Evolutionary conservation across 176 grass and related monocot species (phyloP), one percentile per base, ranked within the genome.

Genomic region (Eleusine indica): DNA sequence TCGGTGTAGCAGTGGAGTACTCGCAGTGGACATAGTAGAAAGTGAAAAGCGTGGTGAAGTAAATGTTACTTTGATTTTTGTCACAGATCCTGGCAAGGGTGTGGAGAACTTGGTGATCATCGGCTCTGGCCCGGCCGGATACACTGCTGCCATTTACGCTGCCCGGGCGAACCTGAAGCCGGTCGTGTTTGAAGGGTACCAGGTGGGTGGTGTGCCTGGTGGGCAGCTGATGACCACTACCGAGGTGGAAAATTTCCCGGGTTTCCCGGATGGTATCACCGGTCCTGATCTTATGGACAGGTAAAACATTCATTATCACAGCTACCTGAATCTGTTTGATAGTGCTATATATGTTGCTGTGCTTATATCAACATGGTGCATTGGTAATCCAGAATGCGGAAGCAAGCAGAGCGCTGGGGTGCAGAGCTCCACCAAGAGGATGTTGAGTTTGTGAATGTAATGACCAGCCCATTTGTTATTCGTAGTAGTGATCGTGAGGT

Each of bases 241-340:
- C 19, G 96, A 99, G 68, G 96, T 99, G 66, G 96, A 99, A 78
- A 99, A 99, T 43, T 99, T 96, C 73, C 96, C 96, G 30, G 96
- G 96, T 0, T 99, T 99, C 82, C 93, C 96, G 1, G 96, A 99
- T 1, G 96, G 96, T 43, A 91, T 99, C 38, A 99, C 89, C 7
- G 96, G 96, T 3, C 96, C 96, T 90, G 96, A 99, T 84, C 90
- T 99, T 30, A 99, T 99, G 96, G 96, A 99, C 80, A 96, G 86
- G 96, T 97, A 70, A 85, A 69, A 3, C 17, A 35, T 77, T 79
- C 58, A 9, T 61, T 43, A 7, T 17, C 2, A 0, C 18, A 46
- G 1, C 39, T 12, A 15, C 81, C 43, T 60, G 30, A 10, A 61
- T 82, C 71, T 5, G 42, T 38, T 14, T 6, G 37, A n/a, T 48